Conservation (phyloP, 257 asterid genomes). For the Salvia rosmarinus region DNA sequence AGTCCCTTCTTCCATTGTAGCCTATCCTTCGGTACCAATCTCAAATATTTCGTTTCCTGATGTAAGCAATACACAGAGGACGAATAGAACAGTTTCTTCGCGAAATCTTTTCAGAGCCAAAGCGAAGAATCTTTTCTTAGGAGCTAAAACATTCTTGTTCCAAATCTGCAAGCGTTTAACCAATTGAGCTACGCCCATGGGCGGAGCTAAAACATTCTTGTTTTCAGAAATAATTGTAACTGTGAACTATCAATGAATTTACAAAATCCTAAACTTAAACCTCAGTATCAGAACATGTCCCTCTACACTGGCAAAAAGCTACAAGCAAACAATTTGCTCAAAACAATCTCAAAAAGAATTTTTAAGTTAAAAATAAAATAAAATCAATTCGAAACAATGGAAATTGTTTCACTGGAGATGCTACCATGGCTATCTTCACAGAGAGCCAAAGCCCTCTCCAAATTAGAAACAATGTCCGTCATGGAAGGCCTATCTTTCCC, state of each 20-base stretch:
- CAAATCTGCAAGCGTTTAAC: too few relatives aligned
- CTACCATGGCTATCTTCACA: conserved; percentile 81
- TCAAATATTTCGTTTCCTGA: too few relatives aligned
- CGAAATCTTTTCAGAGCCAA: too few relatives aligned
- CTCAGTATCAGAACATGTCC: conserved; percentile 35
- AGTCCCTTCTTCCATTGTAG: too few relatives aligned
- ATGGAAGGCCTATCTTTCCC: conserved; percentile 87
- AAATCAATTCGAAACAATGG: conserved; percentile 65
- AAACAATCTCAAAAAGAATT: conserved; percentile 5
- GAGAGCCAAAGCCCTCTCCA: conserved; percentile 80
- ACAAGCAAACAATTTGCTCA: conserved; percentile 21
- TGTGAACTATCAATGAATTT: conserved; percentile 33
- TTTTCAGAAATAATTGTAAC: conserved; percentile 16
- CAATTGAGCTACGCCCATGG: too few relatives aligned
- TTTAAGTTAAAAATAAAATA: too few relatives aligned
- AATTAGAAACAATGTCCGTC: conserved; percentile 74
- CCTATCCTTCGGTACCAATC: too few relatives aligned
- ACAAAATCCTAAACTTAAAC: conserved; percentile 37
- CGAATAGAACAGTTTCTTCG: too few relatives aligned
- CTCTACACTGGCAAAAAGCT: conserved; percentile 21
- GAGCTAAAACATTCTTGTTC: too few relatives aligned
- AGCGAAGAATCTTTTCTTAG: not conserved
- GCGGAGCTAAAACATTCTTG: too few relatives aligned
- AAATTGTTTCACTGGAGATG: conserved; percentile 66
- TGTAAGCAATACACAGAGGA: too few relatives aligned